Evolutionary conservation across 1,284 basidiomycete genomes (phyloP), one percentile per base, ranked within the genome.

Genomic region (Tilletia caries): DNA sequence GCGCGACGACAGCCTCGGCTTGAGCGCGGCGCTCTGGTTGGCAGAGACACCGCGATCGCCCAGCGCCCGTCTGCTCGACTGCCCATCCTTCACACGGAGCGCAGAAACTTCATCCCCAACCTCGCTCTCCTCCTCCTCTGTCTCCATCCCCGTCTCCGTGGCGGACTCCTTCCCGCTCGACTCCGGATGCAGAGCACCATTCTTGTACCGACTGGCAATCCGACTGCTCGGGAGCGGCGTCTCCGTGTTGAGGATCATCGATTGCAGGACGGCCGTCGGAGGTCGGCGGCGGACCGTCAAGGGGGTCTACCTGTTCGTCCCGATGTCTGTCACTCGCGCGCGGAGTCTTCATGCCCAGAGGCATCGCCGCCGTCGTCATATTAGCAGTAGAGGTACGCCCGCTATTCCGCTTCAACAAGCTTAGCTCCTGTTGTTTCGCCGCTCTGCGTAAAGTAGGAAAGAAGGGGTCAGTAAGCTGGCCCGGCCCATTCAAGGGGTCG

Each of bases 391-490:
- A 15, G 6, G 25, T n/a, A 62, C 29, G 58, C 12, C 58, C 58
- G n/a, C 12, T 50, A 50, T 62, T 62, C 13, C 58, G 58, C 58
- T 62, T 62, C 58, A 62, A 15, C 32, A 62, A 18, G 58, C 58
- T 62, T 29, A 62, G 58, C 58, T 62, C 58, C 32, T 62, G 58
- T 29, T 62, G 58, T 15, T 62, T 62, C 58, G 58, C 58, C 8
- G 29, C 18, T 15, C 58, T 62, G 58, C 37, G 37, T 10, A 41
- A 6, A 15, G 37, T 41, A 15, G 15, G 15, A 41, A 15, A 41
- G 37, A 41, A 41, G 37, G 15, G 37, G 10, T 10, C 8, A 41
- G 8, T 41, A 41, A 41, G 37, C 15, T 15, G 15, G 37, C 8
- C 15, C 37, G 15, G 10, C 8, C 10, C 37, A 44, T 10, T 8